A percentile compares a stretch with the other conserved stretches of the same genome.
phyloP scores from a whole-genome alignment of 2,329 filamentous ascomycete species.

The Gaeumannomyces tritici region DNA sequence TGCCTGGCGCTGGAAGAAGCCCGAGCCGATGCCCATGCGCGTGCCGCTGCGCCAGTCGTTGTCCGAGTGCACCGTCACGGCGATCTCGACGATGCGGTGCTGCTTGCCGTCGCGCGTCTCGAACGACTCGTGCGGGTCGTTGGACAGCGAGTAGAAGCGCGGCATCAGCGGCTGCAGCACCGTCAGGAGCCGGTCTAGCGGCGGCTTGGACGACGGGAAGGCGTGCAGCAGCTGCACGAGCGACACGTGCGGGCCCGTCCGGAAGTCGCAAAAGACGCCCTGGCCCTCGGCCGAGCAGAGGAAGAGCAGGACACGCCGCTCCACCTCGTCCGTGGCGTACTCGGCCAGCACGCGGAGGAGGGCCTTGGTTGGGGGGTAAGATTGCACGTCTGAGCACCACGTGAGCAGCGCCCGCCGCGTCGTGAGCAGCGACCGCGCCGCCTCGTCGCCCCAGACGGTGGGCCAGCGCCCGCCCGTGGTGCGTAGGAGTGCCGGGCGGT shows the following conservation, averaged over 20 bases:
- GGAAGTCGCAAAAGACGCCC: conserved; percentile 85
- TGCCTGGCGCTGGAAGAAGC: conserved; percentile 85
- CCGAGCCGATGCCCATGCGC: conserved; percentile 81
- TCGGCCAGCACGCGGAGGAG: conserved; percentile 81
- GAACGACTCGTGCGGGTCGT: conserved; percentile 76
- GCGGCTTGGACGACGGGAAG: conserved; percentile 85
- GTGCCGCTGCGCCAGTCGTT: conserved; percentile 63
- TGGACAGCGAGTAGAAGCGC: conserved; percentile 95
- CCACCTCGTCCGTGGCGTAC: conserved; percentile 66
- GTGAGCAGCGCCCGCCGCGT: conserved; percentile 86
- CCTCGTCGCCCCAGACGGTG: conserved; percentile 93
- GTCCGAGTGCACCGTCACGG: conserved; percentile 89
- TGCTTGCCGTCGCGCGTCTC: conserved; percentile 55
- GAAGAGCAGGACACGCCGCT: conserved; percentile 82
- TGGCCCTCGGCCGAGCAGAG: conserved; percentile 87
- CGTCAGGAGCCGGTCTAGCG: conserved; percentile 71
- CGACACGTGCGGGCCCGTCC: conserved; percentile 79
- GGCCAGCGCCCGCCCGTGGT: conserved; percentile 85
- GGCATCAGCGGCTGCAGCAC: conserved; percentile 86
- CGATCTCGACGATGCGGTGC: conserved; percentile 83
- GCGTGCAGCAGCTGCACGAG: conserved; percentile 79
- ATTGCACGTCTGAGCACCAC: conserved; percentile 93
- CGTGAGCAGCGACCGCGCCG: conserved; percentile 75
- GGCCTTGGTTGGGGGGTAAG: conserved; percentile 80
- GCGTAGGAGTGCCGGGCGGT: conserved; percentile 71